Percentiles rank a stretch among this genome's conserved stretches.
Evolutionary conservation across 2,329 filamentous ascomycete species (phyloP).

Genomic region (Penicillium janthinellum): DNA sequence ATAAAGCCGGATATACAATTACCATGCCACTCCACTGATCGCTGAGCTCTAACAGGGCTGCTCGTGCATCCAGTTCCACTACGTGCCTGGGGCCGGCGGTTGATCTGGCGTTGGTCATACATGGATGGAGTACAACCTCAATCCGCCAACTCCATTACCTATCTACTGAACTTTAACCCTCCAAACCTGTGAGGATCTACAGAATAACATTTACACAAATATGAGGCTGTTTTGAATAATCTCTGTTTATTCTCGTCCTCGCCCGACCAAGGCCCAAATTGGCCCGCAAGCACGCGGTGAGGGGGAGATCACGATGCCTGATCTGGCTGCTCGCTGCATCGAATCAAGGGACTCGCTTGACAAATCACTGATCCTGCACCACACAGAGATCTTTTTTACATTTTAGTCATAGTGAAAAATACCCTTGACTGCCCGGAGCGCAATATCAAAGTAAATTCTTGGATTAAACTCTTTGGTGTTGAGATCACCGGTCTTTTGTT

Average conservation of each 20-base stretch:
- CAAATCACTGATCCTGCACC: conserved; percentile 13
- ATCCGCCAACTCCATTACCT: background rate
- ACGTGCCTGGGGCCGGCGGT: background rate
- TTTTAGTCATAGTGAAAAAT: background rate
- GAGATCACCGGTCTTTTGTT: conserved; percentile 13
- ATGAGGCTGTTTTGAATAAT: background rate
- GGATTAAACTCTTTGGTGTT: background rate
- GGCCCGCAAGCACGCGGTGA: background rate
- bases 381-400: background rate
- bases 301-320: conserved; percentile 2
- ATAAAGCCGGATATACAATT: background rate
- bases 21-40: background rate
- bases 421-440: background rate
- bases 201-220: background rate
- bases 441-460: background rate
- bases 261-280: background rate
- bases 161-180: background rate
- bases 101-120: background rate
- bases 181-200: background rate
- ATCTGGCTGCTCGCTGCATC: conserved; percentile 5
- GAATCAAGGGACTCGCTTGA: conserved; percentile 12
- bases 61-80: background rate
- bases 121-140: too few species aligned
- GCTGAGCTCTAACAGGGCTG: background rate
- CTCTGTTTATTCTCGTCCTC: too few species aligned